Evolutionary conservation across 2,329 filamentous ascomycete species (phyloP).

Genomic region (Cercospora nicotianae): DNA sequence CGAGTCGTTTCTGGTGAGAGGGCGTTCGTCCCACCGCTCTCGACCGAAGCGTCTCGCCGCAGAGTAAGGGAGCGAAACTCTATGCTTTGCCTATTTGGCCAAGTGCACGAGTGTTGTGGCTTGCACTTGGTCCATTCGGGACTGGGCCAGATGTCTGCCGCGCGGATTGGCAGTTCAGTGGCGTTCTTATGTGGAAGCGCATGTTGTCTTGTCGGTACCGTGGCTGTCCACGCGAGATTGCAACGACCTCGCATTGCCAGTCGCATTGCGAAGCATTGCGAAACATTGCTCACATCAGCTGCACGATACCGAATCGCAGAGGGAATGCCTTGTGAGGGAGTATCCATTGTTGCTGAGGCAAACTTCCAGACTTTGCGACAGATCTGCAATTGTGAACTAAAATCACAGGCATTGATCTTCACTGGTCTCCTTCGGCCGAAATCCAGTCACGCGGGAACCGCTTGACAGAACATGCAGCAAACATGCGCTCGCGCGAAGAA

Average conservation of each 20-base stretch:
- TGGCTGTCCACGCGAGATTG: constrained; percentile 7
- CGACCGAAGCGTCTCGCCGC: constrained; percentile 10
- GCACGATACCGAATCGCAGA: not conserved
- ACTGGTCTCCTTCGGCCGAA: not conserved
- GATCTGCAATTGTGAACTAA: not conserved
- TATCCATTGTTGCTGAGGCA: not conserved
- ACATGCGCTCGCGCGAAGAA: constrained; percentile 4
- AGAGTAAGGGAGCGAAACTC: constrained; percentile 13
- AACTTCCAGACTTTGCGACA: not conserved
- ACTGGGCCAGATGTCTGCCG: constrained; percentile 8
- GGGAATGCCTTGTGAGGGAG: no score
- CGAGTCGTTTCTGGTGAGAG: constrained; percentile 4
- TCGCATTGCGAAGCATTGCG: not conserved
- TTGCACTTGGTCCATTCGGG: constrained; percentile 6
- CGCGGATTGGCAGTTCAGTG: constrained; percentile 4
- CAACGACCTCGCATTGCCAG: not conserved
- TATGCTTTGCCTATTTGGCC: constrained; percentile 13
- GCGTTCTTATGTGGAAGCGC: not conserved
- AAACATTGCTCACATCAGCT: not conserved
- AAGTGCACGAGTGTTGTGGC: constrained; percentile 18
- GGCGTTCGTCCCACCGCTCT: constrained; percentile 11
- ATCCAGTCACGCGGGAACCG: constrained; percentile 1
- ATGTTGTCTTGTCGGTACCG: constrained; percentile 8
- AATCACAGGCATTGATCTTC: not conserved
- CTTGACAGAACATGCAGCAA: not conserved